Conservation (phyloP, 2,329 filamentous ascomycete genomes). For the Diaporthe amygdali region DNA sequence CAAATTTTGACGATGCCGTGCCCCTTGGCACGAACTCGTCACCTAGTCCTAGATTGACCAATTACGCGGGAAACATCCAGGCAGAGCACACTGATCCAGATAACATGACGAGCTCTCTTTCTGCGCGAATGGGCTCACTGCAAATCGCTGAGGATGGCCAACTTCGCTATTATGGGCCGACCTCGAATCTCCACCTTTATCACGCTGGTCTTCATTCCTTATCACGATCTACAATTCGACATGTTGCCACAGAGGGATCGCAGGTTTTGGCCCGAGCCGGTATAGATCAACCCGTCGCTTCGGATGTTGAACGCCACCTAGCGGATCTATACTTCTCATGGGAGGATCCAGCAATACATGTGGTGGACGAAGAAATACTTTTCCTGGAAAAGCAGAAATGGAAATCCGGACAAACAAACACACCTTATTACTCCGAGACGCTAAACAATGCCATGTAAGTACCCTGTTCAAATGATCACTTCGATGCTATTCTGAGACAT, state of each 20-base stretch:
- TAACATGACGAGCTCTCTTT: not conserved
- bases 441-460: slow-evolving; percentile 35
- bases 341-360: slow-evolving; percentile 32
- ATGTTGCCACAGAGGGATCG: not conserved
- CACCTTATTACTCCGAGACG: slow-evolving; percentile 34
- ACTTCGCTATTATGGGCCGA: not conserved
- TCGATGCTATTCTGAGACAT: not conserved
- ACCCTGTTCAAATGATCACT: rapidly evolving
- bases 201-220: not conserved
- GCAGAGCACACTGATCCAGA: not conserved
- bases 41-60: not conserved
- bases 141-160: not conserved
- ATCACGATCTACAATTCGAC: not conserved
- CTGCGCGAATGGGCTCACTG: not conserved
- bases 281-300: slow-evolving; percentile 2
- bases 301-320: slow-evolving; percentile 27
- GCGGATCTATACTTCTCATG: slow-evolving; percentile 32
- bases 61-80: not conserved
- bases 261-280: not conserved
- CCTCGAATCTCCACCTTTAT: not conserved
- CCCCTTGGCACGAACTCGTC: not conserved
- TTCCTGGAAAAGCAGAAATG: slow-evolving; percentile 30
- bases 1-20: not conserved
- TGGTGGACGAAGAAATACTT: slow-evolving; percentile 32
- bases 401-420: slow-evolving; percentile 10